These are phyloP conservation scores for Russula earlei DNA, from an alignment of 768 basidiomycete genomes.

Conservation along the genomic window DNA sequence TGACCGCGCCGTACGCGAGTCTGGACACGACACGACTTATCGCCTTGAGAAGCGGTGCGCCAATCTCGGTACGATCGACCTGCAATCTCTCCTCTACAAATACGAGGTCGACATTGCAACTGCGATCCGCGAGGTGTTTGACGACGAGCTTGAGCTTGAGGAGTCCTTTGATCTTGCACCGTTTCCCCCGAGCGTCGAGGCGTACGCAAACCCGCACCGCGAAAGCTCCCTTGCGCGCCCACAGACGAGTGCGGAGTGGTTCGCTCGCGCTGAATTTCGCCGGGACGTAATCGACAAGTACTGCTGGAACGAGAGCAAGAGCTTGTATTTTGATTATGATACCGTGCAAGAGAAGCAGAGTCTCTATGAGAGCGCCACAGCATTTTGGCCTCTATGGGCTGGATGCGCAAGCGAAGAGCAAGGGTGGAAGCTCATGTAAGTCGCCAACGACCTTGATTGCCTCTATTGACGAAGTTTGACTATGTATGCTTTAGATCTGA, in stretches of 20 bases:
- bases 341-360: conserved; percentile 85
- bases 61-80: conserved; percentile 91
- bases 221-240: conserved; percentile 48
- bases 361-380: conserved; percentile 93
- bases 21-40: conserved; percentile 94
- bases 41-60: conserved; percentile 97
- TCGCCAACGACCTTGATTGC: conserved; percentile 20
- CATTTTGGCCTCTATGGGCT: conserved; percentile 95
- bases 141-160: conserved; percentile 83
- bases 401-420: conserved; percentile 96
- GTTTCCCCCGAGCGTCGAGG: conserved; percentile 74
- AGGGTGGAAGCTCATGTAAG: conserved; percentile 86
- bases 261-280: conserved; percentile 76
- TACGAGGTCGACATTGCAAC: conserved; percentile 99
- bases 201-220: conserved; percentile 53
- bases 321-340: conserved; percentile 94
- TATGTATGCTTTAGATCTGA: conserved; percentile 43
- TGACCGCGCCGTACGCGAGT: conserved; percentile 93
- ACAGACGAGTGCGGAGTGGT: conserved; percentile 88
- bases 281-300: conserved; percentile 84
- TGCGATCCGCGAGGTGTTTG: conserved; percentile 91
- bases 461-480: background rate
- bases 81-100: conserved; percentile 95
- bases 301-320: conserved; percentile 94
- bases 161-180: conserved; percentile 88